Base-by-base conservation (phyloP, 1,284 basidiomycete species). In the Microbotryomycetes sp. region DNA sequence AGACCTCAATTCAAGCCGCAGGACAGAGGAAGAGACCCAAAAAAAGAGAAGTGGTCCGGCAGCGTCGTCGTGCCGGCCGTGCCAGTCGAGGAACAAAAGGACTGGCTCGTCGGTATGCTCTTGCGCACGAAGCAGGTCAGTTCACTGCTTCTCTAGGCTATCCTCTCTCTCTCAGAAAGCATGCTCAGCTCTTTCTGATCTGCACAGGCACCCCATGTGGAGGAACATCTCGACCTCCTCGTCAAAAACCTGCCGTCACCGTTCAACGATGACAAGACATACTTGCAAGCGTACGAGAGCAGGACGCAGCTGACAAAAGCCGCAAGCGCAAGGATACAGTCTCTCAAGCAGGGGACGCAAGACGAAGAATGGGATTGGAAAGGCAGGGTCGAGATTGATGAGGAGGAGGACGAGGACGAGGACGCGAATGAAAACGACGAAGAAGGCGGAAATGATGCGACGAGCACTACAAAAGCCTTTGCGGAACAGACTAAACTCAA, bases 81-180 rank as follows among this genome's bases (percentile, higher is more conserved):
- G 11, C 4, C 24, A 28, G 9, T 51, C 6, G 30, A 52, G 27
- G 51, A 59, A 52, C 23, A 9, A 24, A 52, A 57, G 47, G 66
- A 68, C 41, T 68, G 64, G 64, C 48, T 68, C 26, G 64, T 68
- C 26, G 66, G 66, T 3, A 55, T 63, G 45, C 51, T 68, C 5
- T 31, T 66, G 3, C 26, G 66, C 28, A 68, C 66, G 2, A 68
- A 68, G 51, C 66, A 68, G 61, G 66, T 64, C 28, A 29, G 61
- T 18, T 5, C 23, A 2, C 29, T 21, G n/a, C 2, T 45, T 23
- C 30, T 13, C 49, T 21, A 4, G 23, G 28, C 5, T 28, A 21
- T 23, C 50, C 13, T 23, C 3, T 18, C 11, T 35, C 24, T 13
- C n/a, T 49, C 23, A 21, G 7, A 3, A n/a, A 4, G 26, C 29